Evolutionary conservation across 331 rosid genomes (phyloP).

Genomic region (Malus hybrid): DNA sequence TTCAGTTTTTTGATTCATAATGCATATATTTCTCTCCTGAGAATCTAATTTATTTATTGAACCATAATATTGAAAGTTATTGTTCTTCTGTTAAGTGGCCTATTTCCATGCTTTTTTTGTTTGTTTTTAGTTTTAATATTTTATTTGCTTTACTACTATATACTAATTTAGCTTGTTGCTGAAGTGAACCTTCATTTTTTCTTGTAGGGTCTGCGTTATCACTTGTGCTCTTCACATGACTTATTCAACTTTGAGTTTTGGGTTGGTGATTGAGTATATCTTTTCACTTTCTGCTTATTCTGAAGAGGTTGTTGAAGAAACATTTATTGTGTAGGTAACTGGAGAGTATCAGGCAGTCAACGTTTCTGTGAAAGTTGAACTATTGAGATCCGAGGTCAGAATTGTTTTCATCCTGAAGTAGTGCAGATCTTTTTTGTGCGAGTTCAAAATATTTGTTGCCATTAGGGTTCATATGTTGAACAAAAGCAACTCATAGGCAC

Average conservation of each 20-base stretch:
- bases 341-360: constrained; percentile 93
- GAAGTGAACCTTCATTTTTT: constrained; percentile 11
- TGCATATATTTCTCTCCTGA: neutral
- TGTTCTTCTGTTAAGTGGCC: neutral
- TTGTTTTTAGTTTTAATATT: too few relatives aligned
- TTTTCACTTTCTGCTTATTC: constrained; percentile 23
- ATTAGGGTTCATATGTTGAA: neutral
- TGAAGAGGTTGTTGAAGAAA: constrained; percentile 24
- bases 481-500: neutral
- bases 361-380: constrained; percentile 74
- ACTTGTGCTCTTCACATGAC: constrained; percentile 86
- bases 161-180: constrained; percentile 2
- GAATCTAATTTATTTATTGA: neutral
- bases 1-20: neutral
- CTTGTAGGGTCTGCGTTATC: constrained; percentile 91
- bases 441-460: neutral
- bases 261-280: constrained; percentile 48
- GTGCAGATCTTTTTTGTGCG: constrained; percentile 9
- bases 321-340: constrained; percentile 65
- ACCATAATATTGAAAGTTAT: neutral
- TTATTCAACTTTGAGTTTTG: constrained; percentile 94
- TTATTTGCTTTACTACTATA: neutral
- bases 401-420: constrained; percentile 14
- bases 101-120: neutral
- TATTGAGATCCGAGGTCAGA: constrained; percentile 72